phyloP scores from a whole-genome alignment of 108 stramenopile species.

The Hondaea fermentalgiana region DNA sequence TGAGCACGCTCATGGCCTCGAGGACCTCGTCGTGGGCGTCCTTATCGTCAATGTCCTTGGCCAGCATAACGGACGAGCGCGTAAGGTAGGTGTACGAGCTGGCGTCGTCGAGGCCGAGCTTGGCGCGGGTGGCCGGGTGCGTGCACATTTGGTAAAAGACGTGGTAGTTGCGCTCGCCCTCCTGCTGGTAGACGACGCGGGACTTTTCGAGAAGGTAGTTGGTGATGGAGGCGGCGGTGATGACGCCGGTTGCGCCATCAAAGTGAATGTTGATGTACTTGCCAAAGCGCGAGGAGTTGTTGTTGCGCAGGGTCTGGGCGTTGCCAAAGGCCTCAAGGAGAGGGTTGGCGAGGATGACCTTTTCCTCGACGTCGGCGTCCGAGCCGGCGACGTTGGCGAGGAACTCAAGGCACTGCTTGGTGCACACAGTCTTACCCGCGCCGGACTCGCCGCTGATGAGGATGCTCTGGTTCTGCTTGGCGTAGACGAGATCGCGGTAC shows the following conservation, averaged over 20 bases:
- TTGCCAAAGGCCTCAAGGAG: constrained; percentile 41
- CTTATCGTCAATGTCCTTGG: constrained; percentile 25
- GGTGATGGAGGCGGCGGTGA: constrained; percentile 20
- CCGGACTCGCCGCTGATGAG: constrained; percentile 23
- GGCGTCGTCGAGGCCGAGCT: neutral
- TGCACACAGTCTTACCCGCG: constrained; percentile 30
- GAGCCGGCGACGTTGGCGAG: constrained; percentile 36
- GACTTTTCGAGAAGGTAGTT: constrained; percentile 35
- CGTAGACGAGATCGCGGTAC: neutral
- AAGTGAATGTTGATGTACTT: constrained; percentile 24
- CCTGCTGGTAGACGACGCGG: constrained; percentile 21
- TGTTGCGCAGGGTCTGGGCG: constrained; percentile 35
- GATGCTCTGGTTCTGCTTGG: neutral
- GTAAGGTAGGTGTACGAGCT: neutral
- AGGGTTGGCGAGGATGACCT: constrained; percentile 29
- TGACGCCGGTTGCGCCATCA: neutral
- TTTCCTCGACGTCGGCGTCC: constrained; percentile 15
- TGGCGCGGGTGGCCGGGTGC: neutral
- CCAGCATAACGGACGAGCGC: neutral
- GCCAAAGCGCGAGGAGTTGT: constrained; percentile 28
- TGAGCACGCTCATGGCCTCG: constrained; percentile 23
- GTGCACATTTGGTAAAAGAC: constrained; percentile 38
- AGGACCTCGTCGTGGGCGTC: constrained; percentile 22
- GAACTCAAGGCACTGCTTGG: constrained; percentile 41
- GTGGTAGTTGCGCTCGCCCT: constrained; percentile 42